Percentiles rank a stretch among this genome's conserved stretches.
Conservation (phyloP, 345 rosid species). For the Eucalyptus marginata region DNA sequence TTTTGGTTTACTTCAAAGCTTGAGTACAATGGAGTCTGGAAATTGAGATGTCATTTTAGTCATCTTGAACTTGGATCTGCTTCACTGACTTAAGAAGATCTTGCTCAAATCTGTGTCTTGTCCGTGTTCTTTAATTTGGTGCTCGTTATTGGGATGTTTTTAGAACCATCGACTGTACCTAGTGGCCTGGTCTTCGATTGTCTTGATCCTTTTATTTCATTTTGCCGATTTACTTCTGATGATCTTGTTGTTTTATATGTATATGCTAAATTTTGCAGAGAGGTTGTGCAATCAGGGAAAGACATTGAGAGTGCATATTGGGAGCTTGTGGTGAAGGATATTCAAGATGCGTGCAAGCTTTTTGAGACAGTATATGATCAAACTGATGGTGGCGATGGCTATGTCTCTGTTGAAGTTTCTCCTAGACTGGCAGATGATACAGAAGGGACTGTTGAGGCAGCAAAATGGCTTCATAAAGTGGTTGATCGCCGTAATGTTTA, state of each 20-base stretch:
- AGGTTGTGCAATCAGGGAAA: constrained; percentile 82
- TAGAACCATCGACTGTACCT: neutral
- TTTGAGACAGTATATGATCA: constrained; percentile 89
- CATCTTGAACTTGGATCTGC: neutral
- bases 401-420: constrained; percentile 97
- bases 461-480: constrained; percentile 80
- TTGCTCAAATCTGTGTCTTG: neutral
- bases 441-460: constrained; percentile 76
- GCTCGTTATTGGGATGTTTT: neutral
- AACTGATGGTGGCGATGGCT: constrained; percentile 90
- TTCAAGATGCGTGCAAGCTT: constrained; percentile 94
- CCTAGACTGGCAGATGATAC: constrained; percentile 94
- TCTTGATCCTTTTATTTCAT: neutral
- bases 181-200: neutral
- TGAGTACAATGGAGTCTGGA: neutral
- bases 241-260: neutral
- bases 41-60: neutral
- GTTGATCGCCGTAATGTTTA: constrained; percentile 80
- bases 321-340: constrained; percentile 98
- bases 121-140: neutral
- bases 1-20: neutral
- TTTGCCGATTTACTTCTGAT: neutral
- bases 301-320: constrained; percentile 87
- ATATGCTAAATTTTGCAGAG: constrained; percentile 26
- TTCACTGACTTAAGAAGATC: neutral